A percentile compares a stretch with the other conserved stretches of the same genome.
These are phyloP conservation scores for Scutellaria baicalensis DNA, from an alignment of 257 asterid genomes.

Conservation along the genomic window DNA sequence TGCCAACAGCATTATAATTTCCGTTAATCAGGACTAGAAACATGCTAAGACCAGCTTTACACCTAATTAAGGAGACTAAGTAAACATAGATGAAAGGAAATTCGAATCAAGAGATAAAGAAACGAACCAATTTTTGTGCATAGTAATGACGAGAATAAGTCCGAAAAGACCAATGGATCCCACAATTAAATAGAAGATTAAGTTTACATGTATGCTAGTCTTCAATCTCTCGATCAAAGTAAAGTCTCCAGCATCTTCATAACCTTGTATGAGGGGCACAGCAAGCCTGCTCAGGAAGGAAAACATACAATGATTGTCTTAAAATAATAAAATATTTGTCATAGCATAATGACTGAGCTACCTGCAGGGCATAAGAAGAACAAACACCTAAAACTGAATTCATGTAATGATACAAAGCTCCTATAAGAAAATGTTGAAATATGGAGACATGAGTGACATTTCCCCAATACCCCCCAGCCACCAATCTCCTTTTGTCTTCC, in stretches of 20 bases:
- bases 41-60: conserved; percentile 3
- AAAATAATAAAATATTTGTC: conserved; percentile 1
- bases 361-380: not conserved
- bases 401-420: not conserved
- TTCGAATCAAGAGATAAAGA: conserved; percentile 20
- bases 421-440: not conserved
- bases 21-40: conserved; percentile 1
- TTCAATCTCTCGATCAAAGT: conserved; percentile 80
- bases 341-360: conserved; percentile 1
- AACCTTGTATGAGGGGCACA: conserved; percentile 98
- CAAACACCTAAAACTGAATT: not conserved
- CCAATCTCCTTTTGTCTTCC: not conserved
- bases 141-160: conserved; percentile 77
- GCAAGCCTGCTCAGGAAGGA: conserved; percentile 66
- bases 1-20: not conserved
- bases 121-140: conserved; percentile 67
- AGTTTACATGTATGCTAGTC: conserved; percentile 92
- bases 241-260: conserved; percentile 98
- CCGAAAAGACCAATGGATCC: conserved; percentile 93
- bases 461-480: not conserved
- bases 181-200: conserved; percentile 81
- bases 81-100: conserved; percentile 1
- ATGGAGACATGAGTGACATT: not conserved
- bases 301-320: conserved; percentile 14
- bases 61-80: conserved; percentile 3